These are phyloP conservation scores for Clathrospora elynae DNA, from an alignment of 2,329 filamentous ascomycete genomes.

Conservation along the genomic window DNA sequence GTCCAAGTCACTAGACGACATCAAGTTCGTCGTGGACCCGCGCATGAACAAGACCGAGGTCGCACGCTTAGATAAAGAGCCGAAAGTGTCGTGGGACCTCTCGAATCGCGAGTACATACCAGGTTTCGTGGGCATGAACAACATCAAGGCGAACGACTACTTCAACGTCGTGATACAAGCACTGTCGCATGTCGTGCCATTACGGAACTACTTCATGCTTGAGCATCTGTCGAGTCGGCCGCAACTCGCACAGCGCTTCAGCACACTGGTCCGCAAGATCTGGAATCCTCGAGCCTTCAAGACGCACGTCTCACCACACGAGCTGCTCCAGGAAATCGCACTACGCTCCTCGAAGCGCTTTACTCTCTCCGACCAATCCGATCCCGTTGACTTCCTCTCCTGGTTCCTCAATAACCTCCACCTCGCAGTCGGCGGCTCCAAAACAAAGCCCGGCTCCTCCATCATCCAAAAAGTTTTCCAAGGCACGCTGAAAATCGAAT, in stretches of 20 bases:
- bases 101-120: constrained; percentile 84
- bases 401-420: constrained; percentile 99
- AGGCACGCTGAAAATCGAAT: constrained; percentile 88
- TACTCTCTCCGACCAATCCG: constrained; percentile 85
- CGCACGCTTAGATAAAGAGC: constrained; percentile 72
- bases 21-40: constrained; percentile 96
- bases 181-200: constrained; percentile 82
- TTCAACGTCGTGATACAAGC: constrained; percentile 94
- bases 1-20: constrained; percentile 93
- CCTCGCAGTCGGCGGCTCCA: constrained; percentile 85
- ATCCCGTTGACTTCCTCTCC: constrained; percentile 93
- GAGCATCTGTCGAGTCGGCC: constrained; percentile 75
- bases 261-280: constrained; percentile 90
- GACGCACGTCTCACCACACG: constrained; percentile 94
- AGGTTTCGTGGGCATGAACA: constrained; percentile 98
- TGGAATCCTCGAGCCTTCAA: constrained; percentile 98
- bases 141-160: constrained; percentile 99
- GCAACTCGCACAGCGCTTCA: constrained; percentile 86
- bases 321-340: constrained; percentile 92
- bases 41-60: constrained; percentile 82
- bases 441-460: constrained; percentile 80
- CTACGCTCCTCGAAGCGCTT: constrained; percentile 90
- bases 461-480: constrained; percentile 94
- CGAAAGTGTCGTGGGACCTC: constrained; percentile 73
- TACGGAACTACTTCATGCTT: constrained; percentile 90